These are phyloP conservation scores for Steccherinum ochraceum DNA, from an alignment of 768 basidiomycete genomes.

Conservation along the genomic window DNA sequence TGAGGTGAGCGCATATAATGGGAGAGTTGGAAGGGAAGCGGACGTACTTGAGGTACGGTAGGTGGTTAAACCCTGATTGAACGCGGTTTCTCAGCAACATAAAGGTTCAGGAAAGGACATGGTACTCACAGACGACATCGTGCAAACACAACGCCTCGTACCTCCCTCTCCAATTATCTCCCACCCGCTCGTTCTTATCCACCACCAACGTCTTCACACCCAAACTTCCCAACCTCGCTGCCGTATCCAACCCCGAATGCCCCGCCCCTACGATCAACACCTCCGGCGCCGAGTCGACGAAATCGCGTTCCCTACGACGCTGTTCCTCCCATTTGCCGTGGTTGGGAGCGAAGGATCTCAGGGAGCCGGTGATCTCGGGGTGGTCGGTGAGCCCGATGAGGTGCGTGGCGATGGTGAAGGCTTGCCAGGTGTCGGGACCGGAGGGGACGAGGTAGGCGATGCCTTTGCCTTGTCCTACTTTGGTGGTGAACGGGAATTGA, in stretches of 20 bases:
- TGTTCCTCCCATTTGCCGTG: slow-evolving; percentile 51
- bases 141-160: slow-evolving; percentile 33
- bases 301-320: slow-evolving; percentile 36
- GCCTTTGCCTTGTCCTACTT: slow-evolving; percentile 42
- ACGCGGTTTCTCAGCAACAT: neutral
- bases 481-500: slow-evolving; percentile 50
- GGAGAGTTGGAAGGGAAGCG: neutral
- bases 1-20: neutral
- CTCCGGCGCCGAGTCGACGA: slow-evolving; percentile 42
- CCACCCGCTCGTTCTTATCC: slow-evolving; percentile 49
- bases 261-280: slow-evolving; percentile 35
- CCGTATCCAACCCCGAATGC: slow-evolving; percentile 42
- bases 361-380: slow-evolving; percentile 41
- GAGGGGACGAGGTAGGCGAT: slow-evolving; percentile 50
- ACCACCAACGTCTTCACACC: slow-evolving; percentile 42
- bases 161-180: slow-evolving; percentile 53
- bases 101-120: slow-evolving; percentile 1
- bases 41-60: neutral
- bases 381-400: slow-evolving; percentile 48
- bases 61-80: neutral
- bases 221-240: slow-evolving; percentile 44
- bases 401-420: slow-evolving; percentile 52
- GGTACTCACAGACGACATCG: slow-evolving; percentile 22
- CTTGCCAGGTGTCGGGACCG: slow-evolving; percentile 42
- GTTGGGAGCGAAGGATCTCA: slow-evolving; percentile 35